Evolutionary conservation across 257 asterid genomes (phyloP).

Genomic region (Lycium barbarum): DNA sequence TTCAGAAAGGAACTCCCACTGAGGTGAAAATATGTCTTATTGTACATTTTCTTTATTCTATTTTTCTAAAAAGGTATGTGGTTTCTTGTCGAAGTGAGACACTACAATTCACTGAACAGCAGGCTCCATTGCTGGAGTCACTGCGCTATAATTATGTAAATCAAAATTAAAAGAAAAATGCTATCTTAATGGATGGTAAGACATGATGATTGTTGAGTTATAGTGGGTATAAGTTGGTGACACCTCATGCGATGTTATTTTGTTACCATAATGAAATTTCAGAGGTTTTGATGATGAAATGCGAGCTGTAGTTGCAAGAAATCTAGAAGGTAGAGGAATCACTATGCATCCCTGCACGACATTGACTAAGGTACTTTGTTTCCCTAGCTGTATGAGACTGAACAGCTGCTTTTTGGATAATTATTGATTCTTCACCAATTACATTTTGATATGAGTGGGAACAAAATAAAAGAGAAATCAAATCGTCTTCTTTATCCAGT

Average conservation of each 20-base stretch:
- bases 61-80: not conserved
- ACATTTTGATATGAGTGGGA: not conserved
- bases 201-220: not conserved
- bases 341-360: conserved; percentile 79
- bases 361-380: conserved; percentile 73
- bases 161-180: not conserved
- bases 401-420: not conserved
- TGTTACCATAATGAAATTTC: conserved; percentile 30
- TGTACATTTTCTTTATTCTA: conserved; percentile 21
- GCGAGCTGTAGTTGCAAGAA: conserved; percentile 89
- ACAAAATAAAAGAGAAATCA: not conserved
- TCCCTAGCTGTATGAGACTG: not conserved
- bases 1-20: conserved; percentile 96
- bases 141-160: not conserved
- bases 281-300: conserved; percentile 98
- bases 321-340: conserved; percentile 95
- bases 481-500: not conserved
- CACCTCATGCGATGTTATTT: not conserved
- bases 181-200: not conserved
- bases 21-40: conserved; percentile 54
- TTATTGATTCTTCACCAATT: conserved; percentile 7
- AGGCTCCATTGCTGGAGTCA: not conserved
- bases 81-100: not conserved
- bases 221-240: not conserved
- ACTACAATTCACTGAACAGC: not conserved